Evolutionary conservation across 805 yeast species (phyloP), one percentile per base, ranked within the genome.

Genomic region (Tetrapisispora namnaoensis): DNA sequence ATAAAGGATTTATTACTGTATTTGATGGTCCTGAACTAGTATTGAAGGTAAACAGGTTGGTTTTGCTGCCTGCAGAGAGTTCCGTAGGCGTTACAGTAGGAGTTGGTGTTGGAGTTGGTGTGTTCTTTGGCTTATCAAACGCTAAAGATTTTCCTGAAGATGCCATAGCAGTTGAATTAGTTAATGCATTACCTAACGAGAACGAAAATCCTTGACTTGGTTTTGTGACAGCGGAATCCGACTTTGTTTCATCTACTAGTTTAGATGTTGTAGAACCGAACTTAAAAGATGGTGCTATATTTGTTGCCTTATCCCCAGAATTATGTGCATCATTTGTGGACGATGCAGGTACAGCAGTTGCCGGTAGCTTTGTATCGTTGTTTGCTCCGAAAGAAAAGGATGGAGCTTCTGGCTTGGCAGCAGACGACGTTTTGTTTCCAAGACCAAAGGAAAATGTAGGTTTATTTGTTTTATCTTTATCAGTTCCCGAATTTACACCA

Each of bases 251-350:
- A 14, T 44, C 37, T 5, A 37, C 30, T 20, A 24, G 36, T 7
- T 14, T 51, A n/a, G 53, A 46, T 36, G 59, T 57, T 13, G 62
- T 41, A 40, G 59, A 59, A 47, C 62, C 63, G 40, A 65, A 65
- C n/a, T 18, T 24, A 30, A 45, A 45, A 2, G 43, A 30, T 35
- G 32, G 53, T 27, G 28, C 42, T 11, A 35, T 30, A 2, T 34
- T 20, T 20, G 27, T 13, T 7, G 42, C 22, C 10, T 45, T 40
- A 17, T 37, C 39, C 14, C 24, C 49, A 17, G 53, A 45, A 32
- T 57, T 58, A 16, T 61, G 42, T 40, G 61, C 60, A 45, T 62
- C 65, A 42, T 62, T 63, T 5, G 46, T 6, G n/a, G 35, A 43
- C 17, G 45, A 17, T 20, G 28, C 28, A 14, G 42, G 8, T 48